These are phyloP conservation scores for Pseudogymnoascus verrucosus DNA, from an alignment of 2,329 filamentous ascomycete genomes.

Conservation along the genomic window DNA sequence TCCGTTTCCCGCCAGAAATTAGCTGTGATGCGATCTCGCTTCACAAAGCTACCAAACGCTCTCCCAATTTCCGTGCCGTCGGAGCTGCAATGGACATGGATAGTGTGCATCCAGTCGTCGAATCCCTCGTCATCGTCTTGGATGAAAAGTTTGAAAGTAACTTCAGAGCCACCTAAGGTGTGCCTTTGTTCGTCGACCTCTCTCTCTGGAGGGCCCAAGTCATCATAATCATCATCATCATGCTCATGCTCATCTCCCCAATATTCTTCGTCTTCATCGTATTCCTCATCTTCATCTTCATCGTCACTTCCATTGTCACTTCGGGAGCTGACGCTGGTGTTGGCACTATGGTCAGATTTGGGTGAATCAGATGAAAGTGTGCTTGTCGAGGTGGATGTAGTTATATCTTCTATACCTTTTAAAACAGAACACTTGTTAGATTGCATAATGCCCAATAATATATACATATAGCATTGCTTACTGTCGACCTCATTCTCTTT, in stretches of 20 bases:
- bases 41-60: constrained; percentile 21
- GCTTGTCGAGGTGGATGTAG: not conserved
- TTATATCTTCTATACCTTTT: not conserved
- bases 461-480: not conserved
- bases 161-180: not conserved
- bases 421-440: not conserved
- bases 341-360: not conserved
- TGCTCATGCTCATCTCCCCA: constrained; percentile 2
- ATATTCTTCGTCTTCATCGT: not conserved
- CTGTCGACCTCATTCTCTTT: not conserved
- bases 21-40: constrained; percentile 19
- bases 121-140: not conserved
- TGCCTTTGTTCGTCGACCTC: constrained; percentile 11
- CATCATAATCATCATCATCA: constrained; percentile 10
- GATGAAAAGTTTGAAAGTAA: not conserved
- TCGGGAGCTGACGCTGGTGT: constrained; percentile 3
- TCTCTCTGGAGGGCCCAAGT: constrained; percentile 3
- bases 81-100: constrained; percentile 11
- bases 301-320: not conserved
- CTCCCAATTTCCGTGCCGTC: constrained; percentile 18
- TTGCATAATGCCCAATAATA: not conserved
- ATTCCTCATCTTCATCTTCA: not conserved
- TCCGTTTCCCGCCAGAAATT: constrained; percentile 31
- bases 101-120: constrained; percentile 14
- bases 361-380: not conserved